Base-by-base conservation (phyloP, 2,329 filamentous ascomycete species). In the Parafenestella ontariensis region DNA sequence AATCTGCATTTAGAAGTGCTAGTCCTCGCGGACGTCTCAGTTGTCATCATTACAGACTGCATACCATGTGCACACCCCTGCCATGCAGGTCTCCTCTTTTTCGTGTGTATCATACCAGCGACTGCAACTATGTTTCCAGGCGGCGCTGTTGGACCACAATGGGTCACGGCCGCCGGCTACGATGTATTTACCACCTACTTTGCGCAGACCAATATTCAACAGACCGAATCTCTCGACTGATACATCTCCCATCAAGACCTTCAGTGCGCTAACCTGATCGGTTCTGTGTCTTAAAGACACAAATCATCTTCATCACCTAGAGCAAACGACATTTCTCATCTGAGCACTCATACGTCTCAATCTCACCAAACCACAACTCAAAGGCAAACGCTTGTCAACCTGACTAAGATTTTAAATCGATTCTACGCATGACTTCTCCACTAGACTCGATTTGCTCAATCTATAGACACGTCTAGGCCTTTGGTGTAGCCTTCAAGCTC, bases 1-100 rank as follows among this genome's bases (percentile, higher is more conserved):
- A 58, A 51, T 39, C 42, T 42, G 46, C 49, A 56, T 54, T 39
- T 65, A 65, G 62, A 65, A 9, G 23, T 47, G 43, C 20, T 23
- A 26, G 49, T 60, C 62, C 52, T 60, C 62, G 45, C 49, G 54
- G 62, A 59, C 41, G 23, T 40, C 52, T 34, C 37, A 9, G 23
- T 49, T 31, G 50, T 52, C 18, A 18, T 44, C 5, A 18, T 28
- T 43, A 26, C 23, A 43, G 5, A 31, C 8, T 43, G 41, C 24
- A 43, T 43, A 40, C 37, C 21, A 40, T 5, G 11, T 23, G 18
- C 36, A 8, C 9, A 21, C 10, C 20, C 9, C 18, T 18, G 18
- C 33, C 21, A 20, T 9, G 21, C 45, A 15, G 17, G 18, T 11
- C 33, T 39, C 21, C 24, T 23, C 17, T 15, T 36, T 28, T 39